Conservation (phyloP, 177 flowering plant genomes). For the Vitis hybrid region DNA sequence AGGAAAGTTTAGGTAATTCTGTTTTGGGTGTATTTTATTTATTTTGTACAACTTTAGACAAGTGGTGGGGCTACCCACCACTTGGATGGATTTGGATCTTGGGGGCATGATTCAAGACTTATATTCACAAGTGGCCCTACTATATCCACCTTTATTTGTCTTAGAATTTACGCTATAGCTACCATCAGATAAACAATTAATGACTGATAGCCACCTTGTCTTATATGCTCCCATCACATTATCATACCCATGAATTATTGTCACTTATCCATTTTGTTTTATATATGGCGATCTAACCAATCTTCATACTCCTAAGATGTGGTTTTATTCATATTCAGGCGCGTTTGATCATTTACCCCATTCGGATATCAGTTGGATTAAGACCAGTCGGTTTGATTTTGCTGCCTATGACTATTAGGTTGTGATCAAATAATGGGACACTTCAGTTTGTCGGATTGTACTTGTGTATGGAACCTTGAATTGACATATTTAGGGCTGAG, state of each 20-base stretch:
- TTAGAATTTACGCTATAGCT: not conserved
- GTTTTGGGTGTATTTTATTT: not conserved
- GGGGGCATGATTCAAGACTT: not conserved
- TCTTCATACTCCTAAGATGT: too few species aligned
- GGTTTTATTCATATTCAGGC: too few species aligned
- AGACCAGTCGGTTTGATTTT: too few species aligned
- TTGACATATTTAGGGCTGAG: too few species aligned
- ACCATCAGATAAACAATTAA: not conserved
- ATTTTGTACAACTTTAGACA: not conserved
- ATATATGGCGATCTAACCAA: too few species aligned
- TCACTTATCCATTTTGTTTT: too few species aligned
- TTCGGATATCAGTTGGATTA: too few species aligned
- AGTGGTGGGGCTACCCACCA: not conserved
- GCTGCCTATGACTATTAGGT: too few species aligned
- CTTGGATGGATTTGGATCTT: not conserved
- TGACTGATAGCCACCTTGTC: not conserved
- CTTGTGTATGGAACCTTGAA: too few species aligned
- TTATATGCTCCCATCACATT: not conserved
- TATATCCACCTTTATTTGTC: not conserved
- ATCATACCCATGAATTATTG: not conserved
- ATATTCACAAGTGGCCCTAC: not conserved
- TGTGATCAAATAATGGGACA: too few species aligned
- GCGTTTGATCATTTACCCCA: too few species aligned
- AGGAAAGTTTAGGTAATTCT: not conserved
- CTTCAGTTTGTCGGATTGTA: too few species aligned